Conservation (phyloP, 108 stramenopile species). For the Cyclotella distinguenda region DNA sequence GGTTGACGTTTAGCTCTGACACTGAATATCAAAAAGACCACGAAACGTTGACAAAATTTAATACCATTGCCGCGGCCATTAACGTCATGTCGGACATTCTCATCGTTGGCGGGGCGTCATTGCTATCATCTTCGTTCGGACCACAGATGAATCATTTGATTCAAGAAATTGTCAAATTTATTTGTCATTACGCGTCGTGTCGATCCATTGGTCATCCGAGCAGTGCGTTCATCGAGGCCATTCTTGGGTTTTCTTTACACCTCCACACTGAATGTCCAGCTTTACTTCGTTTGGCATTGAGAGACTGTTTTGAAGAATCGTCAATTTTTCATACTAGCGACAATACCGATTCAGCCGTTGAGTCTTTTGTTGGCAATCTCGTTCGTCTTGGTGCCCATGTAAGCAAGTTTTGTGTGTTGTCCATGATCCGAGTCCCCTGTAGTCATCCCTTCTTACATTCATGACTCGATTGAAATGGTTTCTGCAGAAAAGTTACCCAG, state of each 20-base stretch:
- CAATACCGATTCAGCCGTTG: neutral
- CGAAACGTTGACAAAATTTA: neutral
- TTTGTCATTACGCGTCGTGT: conserved; percentile 11
- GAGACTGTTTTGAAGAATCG: conserved; percentile 17
- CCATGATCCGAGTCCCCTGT: too few relatives aligned
- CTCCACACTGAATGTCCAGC: conserved; percentile 35
- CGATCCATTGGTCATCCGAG: neutral
- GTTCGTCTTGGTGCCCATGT: conserved; percentile 32
- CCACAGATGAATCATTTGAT: conserved; percentile 27
- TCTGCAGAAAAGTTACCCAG: conserved; percentile 32
- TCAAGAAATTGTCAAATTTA: conserved; percentile 5
- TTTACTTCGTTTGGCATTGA: conserved; percentile 23
- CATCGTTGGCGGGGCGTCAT: conserved; percentile 27
- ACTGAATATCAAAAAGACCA: neutral
- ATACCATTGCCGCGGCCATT: conserved; percentile 22
- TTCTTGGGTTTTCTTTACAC: conserved; percentile 30
- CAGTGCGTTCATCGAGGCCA: conserved; percentile 19
- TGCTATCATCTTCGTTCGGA: conserved; percentile 17
- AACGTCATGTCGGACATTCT: conserved; percentile 21
- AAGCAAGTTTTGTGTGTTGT: conserved; percentile 7
- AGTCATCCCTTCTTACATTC: too few relatives aligned
- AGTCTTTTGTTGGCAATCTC: conserved; percentile 29
- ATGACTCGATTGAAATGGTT: neutral
- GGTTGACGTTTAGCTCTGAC: conserved; percentile 17
- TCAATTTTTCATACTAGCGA: neutral